These are phyloP conservation scores for Trichoderma pleuroti DNA, from an alignment of 2,329 filamentous ascomycete genomes.

Conservation along the genomic window DNA sequence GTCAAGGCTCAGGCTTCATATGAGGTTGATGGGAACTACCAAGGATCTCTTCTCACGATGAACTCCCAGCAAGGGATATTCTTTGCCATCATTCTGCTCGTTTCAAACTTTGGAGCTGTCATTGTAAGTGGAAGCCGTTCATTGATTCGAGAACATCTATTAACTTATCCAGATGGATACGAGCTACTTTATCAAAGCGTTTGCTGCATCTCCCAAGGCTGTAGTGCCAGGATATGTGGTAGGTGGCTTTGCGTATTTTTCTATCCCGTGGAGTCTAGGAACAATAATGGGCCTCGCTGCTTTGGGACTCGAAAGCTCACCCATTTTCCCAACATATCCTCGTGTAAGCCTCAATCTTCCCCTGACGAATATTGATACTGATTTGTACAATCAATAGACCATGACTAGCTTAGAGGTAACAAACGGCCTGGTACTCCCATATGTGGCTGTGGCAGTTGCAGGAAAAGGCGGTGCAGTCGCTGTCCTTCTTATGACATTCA, in stretches of 20 bases:
- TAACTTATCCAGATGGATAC: constrained; percentile 1
- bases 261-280: background rate
- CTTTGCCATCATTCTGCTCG: background rate
- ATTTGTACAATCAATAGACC: background rate
- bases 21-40: background rate
- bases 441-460: constrained; percentile 5
- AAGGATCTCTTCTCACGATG: constrained; percentile 8
- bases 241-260: background rate
- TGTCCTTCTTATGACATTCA: background rate
- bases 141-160: background rate
- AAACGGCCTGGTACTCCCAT: constrained; percentile 6
- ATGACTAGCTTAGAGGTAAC: background rate
- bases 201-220: background rate
- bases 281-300: constrained; percentile 7
- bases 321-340: constrained; percentile 1
- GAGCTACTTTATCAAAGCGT: constrained; percentile 7
- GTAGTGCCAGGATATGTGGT: constrained; percentile 4
- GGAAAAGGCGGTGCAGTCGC: constrained; percentile 5
- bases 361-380: background rate
- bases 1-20: background rate
- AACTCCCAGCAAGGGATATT: constrained; percentile 7
- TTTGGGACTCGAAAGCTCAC: background rate
- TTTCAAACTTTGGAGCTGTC: constrained; percentile 5
- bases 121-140: background rate
- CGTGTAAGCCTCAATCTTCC: background rate